These are phyloP conservation scores for Toxicodendron radicans DNA, from an alignment of 345 rosid species.

Conservation along the genomic window DNA sequence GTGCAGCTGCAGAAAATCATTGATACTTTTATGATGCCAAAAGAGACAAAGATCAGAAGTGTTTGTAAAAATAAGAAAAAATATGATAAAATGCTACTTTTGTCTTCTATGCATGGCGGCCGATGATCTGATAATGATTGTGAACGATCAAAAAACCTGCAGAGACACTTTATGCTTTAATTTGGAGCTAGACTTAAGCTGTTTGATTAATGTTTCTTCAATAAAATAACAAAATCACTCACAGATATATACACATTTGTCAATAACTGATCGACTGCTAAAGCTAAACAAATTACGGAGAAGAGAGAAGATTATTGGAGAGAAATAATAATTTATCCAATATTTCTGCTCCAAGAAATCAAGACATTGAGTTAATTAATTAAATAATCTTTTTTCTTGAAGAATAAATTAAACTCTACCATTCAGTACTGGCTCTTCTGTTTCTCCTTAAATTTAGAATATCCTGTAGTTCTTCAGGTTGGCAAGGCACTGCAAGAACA, in stretches of 20 bases:
- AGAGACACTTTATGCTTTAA: neutral
- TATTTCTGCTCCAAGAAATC: neutral
- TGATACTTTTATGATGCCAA: neutral
- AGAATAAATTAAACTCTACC: neutral
- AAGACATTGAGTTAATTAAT: neutral
- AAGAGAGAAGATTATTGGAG: too few species aligned
- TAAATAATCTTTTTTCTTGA: too few species aligned
- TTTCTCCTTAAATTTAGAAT: slow-evolving; percentile 29
- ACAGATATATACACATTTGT: neutral
- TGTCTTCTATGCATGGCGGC: neutral
- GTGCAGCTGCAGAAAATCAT: neutral
- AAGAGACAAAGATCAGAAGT: neutral
- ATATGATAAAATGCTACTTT: neutral
- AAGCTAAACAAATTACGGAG: too few species aligned
- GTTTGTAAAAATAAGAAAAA: neutral
- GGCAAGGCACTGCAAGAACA: slow-evolving; percentile 53
- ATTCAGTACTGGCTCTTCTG: slow-evolving; percentile 16
- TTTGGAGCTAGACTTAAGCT: neutral
- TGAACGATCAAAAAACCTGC: neutral
- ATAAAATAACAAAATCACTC: neutral
- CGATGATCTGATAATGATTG: neutral
- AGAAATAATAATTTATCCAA: too few species aligned
- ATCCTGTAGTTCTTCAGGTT: slow-evolving; percentile 52
- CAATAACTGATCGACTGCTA: too few species aligned
- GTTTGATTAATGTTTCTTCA: too few species aligned